Base-by-base conservation (phyloP, 1,284 basidiomycete genomes). In the Heliocybe sulcata region DNA sequence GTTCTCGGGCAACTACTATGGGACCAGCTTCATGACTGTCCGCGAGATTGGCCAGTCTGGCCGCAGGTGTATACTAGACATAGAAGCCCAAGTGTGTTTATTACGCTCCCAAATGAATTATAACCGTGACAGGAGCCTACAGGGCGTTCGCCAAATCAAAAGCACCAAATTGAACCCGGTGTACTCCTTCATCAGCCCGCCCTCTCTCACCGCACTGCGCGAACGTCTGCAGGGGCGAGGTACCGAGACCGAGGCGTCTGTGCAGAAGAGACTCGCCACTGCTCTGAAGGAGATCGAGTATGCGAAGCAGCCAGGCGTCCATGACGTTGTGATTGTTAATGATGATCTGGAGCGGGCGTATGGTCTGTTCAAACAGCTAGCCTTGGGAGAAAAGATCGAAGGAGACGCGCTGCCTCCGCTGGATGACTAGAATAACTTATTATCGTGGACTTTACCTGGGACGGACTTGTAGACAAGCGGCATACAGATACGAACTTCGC, bases 1-100 rank as follows among this genome's bases (percentile, higher is more conserved):
- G 69, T 99, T 98, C 72, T 94, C 92, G 2, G 87, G 90, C 25
- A 98, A 98, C 69, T 81, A 83, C 67, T 97, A 99, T 68, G 97
- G 96, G 25, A 98, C 96, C 2, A 93, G 88, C 56, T 87, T 88
- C 59, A 80, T 83, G 59, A 87, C 76, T 56, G 83, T 80, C 51
- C 70, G 66, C 57, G 77, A 72, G 64, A 86, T 89, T 29, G 74
- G 80, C 45, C 67, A 75, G 19, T 73, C 76, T 2, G 89, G 87
- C 35, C 77, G 79, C 60, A 75, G 93, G 14, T 98, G 96, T 67
- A 86, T 99, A 54, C 81, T 99, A 47, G 96, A 99, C 69, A 99
- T 99, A 60, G 96, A 99, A 67, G 87, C 93, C 12, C 94, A 96
- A 83, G 92, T 90, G 65, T 57, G 77, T 75, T 47, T n/a, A 48